Evolutionary conservation across 176 grass and related monocot species (phyloP).

Genomic region (Oryza brachyantha): DNA sequence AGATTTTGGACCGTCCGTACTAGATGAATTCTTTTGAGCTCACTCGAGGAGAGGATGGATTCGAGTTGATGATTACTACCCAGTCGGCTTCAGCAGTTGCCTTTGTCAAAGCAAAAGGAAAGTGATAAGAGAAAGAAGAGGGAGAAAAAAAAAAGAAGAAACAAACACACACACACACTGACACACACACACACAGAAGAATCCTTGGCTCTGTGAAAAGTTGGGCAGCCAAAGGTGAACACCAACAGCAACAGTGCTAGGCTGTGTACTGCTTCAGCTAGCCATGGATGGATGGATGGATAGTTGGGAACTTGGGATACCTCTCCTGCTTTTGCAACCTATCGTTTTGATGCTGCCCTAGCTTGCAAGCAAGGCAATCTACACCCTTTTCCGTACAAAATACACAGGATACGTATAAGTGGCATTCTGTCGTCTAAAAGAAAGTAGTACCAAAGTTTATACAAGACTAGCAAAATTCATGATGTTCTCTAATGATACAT

Average conservation of each 20-base stretch:
- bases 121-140: not conserved
- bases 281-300: not conserved
- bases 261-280: not conserved
- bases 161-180: too few species aligned
- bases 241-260: not conserved
- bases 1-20: not conserved
- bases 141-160: not conserved
- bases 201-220: not conserved
- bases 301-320: not conserved
- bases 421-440: not conserved
- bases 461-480: too few species aligned
- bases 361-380: not conserved
- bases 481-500: too few species aligned
- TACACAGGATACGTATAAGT: not conserved
- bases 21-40: not conserved
- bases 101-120: not conserved
- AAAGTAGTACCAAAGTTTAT: too few species aligned
- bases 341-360: not conserved
- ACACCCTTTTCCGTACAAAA: not conserved
- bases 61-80: not conserved
- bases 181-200: too few species aligned
- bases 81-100: not conserved
- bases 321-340: conserved; percentile 1
- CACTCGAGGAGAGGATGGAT: not conserved
- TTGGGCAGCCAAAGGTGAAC: not conserved